Base-by-base conservation (phyloP, 768 basidiomycete species). In the Boletus eberwhitei region DNA sequence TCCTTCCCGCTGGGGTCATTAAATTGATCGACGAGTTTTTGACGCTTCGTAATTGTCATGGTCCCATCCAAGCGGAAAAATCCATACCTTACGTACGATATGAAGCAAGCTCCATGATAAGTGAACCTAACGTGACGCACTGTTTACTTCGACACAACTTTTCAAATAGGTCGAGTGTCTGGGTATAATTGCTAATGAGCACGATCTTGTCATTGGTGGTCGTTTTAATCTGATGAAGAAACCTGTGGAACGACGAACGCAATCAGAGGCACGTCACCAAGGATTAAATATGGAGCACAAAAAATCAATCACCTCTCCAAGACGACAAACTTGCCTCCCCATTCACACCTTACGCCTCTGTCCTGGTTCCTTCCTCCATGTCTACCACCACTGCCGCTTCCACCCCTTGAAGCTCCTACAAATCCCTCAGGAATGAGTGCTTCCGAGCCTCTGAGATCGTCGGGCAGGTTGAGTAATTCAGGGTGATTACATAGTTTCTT, bases 401-500 rank as follows among this genome's bases (percentile, higher is more conserved):
- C 32, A 17, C 24, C 5, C 8, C 60, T 56, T 14, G 58, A 48
- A 35, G 84, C 79, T 2, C 88, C 86, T n/a, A 69, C 72, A 60
- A 91, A 96, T 3, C 85, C 92, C 49, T 86, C 84, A 0, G 94
- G 94, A 48, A 96, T 85, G 22, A 96, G 73, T 44, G 80, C 67
- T 35, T 92, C 91, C 32, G 86, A 91, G 3, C 94, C 94, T 47
- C 77, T 80, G 51, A 98, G 79, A 67, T 96, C 94, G 1, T 81
- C 77, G 0, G 94, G 94, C 3, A 98, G 73, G 59, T 93, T 82
- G 22, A 98, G 80, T 32, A 98, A 77, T 68, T 94, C 91, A 2
- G 94, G 94, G 63, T 96, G 95, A 67, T 97, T 98, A 73, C 94
- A 96, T 1, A 98, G 77, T 71, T 98, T 98, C 77, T 95, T 93